These are phyloP conservation scores for Monosporascus sp. DNA, from an alignment of 2,329 filamentous ascomycete species.

Conservation along the genomic window DNA sequence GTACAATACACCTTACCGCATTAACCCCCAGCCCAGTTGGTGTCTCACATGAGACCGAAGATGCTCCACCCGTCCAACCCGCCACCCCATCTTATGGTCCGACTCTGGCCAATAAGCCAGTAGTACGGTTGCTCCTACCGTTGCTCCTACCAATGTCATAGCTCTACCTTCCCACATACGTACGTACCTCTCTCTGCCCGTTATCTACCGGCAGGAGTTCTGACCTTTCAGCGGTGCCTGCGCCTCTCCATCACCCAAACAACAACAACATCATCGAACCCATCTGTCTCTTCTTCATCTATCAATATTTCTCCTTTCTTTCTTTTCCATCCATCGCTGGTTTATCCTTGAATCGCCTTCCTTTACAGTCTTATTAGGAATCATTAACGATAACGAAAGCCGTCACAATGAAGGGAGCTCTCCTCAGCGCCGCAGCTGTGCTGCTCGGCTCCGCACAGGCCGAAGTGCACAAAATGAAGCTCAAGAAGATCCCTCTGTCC, in stretches of 20 bases:
- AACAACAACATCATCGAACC: constrained; percentile 7
- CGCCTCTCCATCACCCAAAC: not conserved
- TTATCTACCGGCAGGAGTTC: not conserved
- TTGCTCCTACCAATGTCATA: not conserved
- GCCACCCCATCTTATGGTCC: not conserved
- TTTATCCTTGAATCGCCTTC: not conserved
- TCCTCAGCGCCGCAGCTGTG: constrained; percentile 71
- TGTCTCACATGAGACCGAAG: not conserved
- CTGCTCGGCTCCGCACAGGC: constrained; percentile 80
- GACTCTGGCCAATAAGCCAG: not conserved
- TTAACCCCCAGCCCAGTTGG: not conserved
- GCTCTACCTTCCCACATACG: not conserved
- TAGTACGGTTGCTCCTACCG: not conserved
- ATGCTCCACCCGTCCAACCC: no score
- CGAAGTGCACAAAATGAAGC: constrained; percentile 91
- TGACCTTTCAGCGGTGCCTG: not conserved
- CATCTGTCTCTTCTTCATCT: constrained; percentile 1
- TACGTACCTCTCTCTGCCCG: not conserved
- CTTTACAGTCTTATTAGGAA: not conserved
- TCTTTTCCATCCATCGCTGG: constrained; percentile 5
- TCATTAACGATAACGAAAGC: constrained; percentile 8
- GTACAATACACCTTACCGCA: not conserved
- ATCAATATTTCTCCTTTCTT: constrained; percentile 7
- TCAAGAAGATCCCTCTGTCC: constrained; percentile 89
- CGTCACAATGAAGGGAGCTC: constrained; percentile 75